Percentiles rank a stretch among this genome's conserved stretches.
Evolutionary conservation across 768 basidiomycete species (phyloP).

Genomic region (Myochromella boudieri): DNA sequence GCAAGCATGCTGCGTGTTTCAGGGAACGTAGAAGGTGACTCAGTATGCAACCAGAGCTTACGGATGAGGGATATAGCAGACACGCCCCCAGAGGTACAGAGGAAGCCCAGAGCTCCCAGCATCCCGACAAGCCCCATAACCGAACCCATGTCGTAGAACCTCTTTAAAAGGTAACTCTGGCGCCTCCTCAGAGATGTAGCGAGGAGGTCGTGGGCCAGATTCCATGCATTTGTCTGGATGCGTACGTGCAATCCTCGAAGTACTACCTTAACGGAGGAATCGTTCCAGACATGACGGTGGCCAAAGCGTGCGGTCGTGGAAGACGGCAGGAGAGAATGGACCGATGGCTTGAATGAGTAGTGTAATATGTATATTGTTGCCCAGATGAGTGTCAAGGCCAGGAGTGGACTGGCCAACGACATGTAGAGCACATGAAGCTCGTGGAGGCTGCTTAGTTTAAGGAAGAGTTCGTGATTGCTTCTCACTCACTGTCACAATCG

Average conservation of each 20-base stretch:
- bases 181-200: conserved; percentile 31
- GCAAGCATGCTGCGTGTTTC: too few relatives aligned
- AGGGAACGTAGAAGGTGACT: too few relatives aligned
- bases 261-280: conserved; percentile 20
- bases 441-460: background rate
- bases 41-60: conserved; percentile 4
- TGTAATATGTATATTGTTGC: conserved; percentile 21
- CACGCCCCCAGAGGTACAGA: conserved; percentile 34
- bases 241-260: conserved; percentile 33
- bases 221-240: conserved; percentile 51
- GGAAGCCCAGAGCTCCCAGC: conserved; percentile 36
- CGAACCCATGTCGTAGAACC: conserved; percentile 53
- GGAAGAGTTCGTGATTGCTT: too few relatives aligned
- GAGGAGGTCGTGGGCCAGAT: conserved; percentile 46
- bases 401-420: conserved; percentile 20
- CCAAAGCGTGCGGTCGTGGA: background rate
- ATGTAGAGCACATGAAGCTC: conserved; percentile 16
- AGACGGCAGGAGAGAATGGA: conserved; percentile 13
- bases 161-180: conserved; percentile 25
- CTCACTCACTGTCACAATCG: too few relatives aligned
- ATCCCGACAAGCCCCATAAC: conserved; percentile 47
- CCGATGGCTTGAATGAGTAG: conserved; percentile 15
- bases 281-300: conserved; percentile 15
- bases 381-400: conserved; percentile 26
- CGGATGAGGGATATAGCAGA: conserved; percentile 13